Evolutionary conservation across 805 yeast genomes (phyloP).

Genomic region (Cyberlindnera americana): DNA sequence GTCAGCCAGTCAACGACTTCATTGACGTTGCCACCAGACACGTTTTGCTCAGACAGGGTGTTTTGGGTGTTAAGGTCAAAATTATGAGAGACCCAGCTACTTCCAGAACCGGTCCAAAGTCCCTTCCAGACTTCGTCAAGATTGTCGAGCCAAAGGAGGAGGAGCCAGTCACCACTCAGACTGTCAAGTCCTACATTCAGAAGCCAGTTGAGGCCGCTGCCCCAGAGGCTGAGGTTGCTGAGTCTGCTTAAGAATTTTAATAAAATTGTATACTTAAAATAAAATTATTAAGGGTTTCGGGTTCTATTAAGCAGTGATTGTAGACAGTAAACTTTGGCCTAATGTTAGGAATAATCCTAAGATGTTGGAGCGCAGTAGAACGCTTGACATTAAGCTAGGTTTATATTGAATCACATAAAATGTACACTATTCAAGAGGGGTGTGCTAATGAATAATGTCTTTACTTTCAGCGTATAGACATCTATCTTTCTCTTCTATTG

Average conservation of each 20-base stretch:
- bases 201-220: constrained; percentile 26
- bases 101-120: constrained; percentile 79
- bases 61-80: constrained; percentile 98
- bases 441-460: too few species aligned
- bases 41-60: constrained; percentile 99
- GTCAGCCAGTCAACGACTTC: constrained; percentile 99
- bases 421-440: too few species aligned
- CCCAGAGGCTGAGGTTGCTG: constrained; percentile 21
- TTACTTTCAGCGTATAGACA: too few species aligned
- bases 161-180: constrained; percentile 72
- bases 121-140: constrained; percentile 93
- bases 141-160: constrained; percentile 95
- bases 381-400: too few species aligned
- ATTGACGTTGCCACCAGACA: constrained; percentile 99
- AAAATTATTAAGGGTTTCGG: constrained; percentile 1
- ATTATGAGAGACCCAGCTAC: constrained; percentile 98
- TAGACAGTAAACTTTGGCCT: neutral
- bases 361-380: too few species aligned
- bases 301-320: neutral
- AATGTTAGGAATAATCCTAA: too few species aligned
- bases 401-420: too few species aligned
- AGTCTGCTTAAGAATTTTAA: constrained; percentile 18
- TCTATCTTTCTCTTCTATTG: too few species aligned
- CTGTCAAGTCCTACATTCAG: constrained; percentile 68
- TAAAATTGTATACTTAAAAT: neutral